Evolutionary conservation across 352 stramenopile species (phyloP).

Genomic region (Plasmopara halstedii): DNA sequence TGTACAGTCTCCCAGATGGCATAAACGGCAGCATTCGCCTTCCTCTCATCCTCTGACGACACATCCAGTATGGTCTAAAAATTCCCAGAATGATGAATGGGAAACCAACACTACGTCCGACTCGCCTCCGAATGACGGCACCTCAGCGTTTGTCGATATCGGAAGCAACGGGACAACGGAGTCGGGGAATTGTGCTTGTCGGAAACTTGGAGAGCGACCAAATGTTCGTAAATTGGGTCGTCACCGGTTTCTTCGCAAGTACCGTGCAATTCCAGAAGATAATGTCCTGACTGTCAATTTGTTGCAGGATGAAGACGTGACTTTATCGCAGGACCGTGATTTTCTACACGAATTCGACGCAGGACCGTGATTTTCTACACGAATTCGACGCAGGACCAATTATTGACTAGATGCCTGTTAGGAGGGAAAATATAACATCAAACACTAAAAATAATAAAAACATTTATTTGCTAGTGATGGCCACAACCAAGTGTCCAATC

Average conservation of each 20-base stretch:
- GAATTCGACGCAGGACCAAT: conserved; percentile 21
- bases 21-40: conserved; percentile 17
- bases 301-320: conserved; percentile 23
- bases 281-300: conserved; percentile 26
- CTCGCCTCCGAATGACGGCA: conserved; percentile 13
- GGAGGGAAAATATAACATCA: too few relatives aligned
- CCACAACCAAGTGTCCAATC: conserved; percentile 52
- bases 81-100: conserved; percentile 6
- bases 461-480: conserved; percentile 12
- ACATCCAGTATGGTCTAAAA: conserved; percentile 6
- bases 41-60: conserved; percentile 3
- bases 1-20: conserved; percentile 21
- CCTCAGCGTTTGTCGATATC: conserved; percentile 12
- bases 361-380: conserved; percentile 19
- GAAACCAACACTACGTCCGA: conserved; percentile 6
- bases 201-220: conserved; percentile 24
- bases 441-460: background rate
- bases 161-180: conserved; percentile 14
- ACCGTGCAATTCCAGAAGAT: conserved; percentile 28
- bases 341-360: conserved; percentile 26
- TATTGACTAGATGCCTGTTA: conserved; percentile 12
- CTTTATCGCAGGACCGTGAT: conserved; percentile 19
- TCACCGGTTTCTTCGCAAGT: conserved; percentile 26
- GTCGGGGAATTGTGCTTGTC: conserved; percentile 20
- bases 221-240: conserved; percentile 17